Base-by-base conservation (phyloP, 345 rosid species). In the Ailanthus altissimus region DNA sequence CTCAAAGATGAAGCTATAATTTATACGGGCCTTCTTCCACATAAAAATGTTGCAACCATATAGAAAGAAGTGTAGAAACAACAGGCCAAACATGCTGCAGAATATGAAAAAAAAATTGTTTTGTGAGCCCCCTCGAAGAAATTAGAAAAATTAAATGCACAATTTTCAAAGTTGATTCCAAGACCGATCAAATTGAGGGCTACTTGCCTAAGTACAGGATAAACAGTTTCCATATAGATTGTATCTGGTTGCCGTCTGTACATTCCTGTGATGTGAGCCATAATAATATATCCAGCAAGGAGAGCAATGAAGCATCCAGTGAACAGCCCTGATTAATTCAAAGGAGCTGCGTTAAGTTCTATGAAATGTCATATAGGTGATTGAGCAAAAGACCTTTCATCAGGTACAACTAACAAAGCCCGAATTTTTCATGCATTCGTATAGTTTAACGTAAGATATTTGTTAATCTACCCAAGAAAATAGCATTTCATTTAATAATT, bases 31-130 rank as follows among this genome's bases (percentile, higher is more conserved):
- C 80, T 90, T 94, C 82, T 87, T 88, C 99, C 99, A 97, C 85
- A 92, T 79, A 74, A 91, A 91, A 81, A 92, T 90, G 89, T 97
- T 94, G 92, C 98, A 92, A 36, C 99, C 99, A 63, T 97, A 94
- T 25, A 97, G 78, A 79, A 94, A 94, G 25, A 92, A 81, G 82
- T 97, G 99, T 26, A 97, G 89, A 81, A 94, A 92, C 86, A 92
- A 54, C 10, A 94, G 87, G 76, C 93, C 86, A 87, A 97, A 94
- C 97, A 97, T 94, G 84, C 99, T 97, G 98, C 90, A 88, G 72
- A 51, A 23, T 46, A 26, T 2, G 11, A 32, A 62, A n/a, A 72
- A 21, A 56, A 66, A 49, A 49, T 73, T 54, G 62, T 80, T 82
- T 66, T 54, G 43, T 84, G 13, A 74, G 70, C 58, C 20, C 1